Evolutionary conservation across 495 filamentous ascomycete species (phyloP).

Genomic region (Neurospora africana): DNA sequence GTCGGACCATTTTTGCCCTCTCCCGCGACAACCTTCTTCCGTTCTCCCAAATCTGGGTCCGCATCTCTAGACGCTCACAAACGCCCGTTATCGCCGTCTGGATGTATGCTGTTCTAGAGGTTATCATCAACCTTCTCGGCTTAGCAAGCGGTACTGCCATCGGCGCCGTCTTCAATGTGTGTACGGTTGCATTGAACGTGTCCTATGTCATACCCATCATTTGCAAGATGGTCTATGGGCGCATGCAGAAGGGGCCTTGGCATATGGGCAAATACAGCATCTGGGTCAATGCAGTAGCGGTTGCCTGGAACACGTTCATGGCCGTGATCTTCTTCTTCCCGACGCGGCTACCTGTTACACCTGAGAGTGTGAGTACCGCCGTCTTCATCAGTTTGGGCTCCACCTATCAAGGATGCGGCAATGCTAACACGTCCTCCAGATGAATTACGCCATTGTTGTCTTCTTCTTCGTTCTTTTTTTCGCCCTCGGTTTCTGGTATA

Average conservation of each 20-base stretch:
- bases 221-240: conserved; percentile 47
- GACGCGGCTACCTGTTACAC: conserved; percentile 41
- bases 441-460: conserved; percentile 40
- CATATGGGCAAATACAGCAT: conserved; percentile 40
- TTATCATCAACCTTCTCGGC: conserved; percentile 54
- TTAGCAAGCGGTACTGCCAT: conserved; percentile 52
- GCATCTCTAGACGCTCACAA: conserved; percentile 40
- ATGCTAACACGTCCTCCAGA: conserved; percentile 11
- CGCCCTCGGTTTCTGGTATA: conserved; percentile 41
- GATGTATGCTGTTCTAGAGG: conserved; percentile 45
- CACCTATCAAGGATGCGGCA: not conserved
- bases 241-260: conserved; percentile 51
- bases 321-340: conserved; percentile 52
- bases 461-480: conserved; percentile 34
- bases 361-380: conserved; percentile 24
- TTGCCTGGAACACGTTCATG: conserved; percentile 51
- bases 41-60: conserved; percentile 43
- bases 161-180: conserved; percentile 51
- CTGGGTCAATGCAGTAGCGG: conserved; percentile 42
- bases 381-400: not conserved
- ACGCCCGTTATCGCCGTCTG: conserved; percentile 54
- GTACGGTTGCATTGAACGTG: conserved; percentile 53
- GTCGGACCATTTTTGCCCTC: conserved; percentile 52
- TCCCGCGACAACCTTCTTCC: conserved; percentile 51
- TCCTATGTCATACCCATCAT: conserved; percentile 52